Base-by-base conservation (phyloP, 345 rosid genomes). In the Combretum micranthum region DNA sequence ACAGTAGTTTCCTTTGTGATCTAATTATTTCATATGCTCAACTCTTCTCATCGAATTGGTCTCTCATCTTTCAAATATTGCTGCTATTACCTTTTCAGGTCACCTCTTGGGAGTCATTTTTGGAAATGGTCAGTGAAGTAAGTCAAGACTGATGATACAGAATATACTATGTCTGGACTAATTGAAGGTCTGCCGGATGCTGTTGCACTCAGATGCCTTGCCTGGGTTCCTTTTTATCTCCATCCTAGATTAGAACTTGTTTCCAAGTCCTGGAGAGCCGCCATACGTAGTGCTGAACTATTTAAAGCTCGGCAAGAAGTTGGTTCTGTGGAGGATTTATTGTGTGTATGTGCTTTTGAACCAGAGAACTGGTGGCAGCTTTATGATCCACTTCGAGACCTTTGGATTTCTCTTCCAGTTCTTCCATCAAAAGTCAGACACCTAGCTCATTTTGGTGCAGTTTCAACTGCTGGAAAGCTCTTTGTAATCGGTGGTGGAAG, bases 361-460 rank as follows among this genome's bases (percentile, higher is more conserved):
- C 99, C 96, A 18, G 96, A 93, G 81, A 93, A 93, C 69, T 55
- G 73, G 13, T 93, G 99, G 99, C 97, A 93, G 72, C 85, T 93
- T 59, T 88, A 93, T 72, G 96, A 88, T 52, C 94, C 96, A 23
- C 71, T 62, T 20, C 76, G 79, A 18, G 89, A 89, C 61, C 81
- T 80, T 50, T 93, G 99, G 97, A 85, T 88, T 53, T 85, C 93
- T 52, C 81, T 93, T 50, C 96, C 99, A 59, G 70, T 85, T 64
- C 94, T 93, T 46, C 99, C 99, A 1, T 86, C 97, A 0, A 79
- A 79, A 61, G 80, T 83, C 61, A 83, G 86, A 81, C 93, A 83
- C 72, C 90, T 88, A 53, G 76, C 97, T 20, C 84, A 93, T 65
- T 93, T 88, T 68, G 97, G 99, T 4, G 78, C 64, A 20, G 94